Conservation (phyloP, 768 basidiomycete genomes). For the Multifurca ochricompacta region DNA sequence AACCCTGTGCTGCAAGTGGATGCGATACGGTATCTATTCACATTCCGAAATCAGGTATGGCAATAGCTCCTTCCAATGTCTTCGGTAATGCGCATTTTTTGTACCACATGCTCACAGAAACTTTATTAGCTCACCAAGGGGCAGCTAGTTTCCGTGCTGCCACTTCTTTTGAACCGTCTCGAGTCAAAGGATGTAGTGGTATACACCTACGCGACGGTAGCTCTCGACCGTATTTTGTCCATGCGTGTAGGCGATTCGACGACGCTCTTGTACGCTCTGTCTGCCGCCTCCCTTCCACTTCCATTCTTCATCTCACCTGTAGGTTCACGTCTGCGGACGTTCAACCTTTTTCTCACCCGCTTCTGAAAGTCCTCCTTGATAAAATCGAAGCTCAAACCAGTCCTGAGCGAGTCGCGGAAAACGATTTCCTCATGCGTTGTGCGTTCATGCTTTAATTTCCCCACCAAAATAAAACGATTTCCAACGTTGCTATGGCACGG, state of each 20-base stretch:
- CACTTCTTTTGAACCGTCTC: conserved; percentile 77
- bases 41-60: conserved; percentile 89
- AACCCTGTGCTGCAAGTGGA: conserved; percentile 94
- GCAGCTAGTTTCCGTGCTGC: conserved; percentile 86
- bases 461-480: background rate
- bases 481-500: background rate
- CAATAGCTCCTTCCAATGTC: background rate
- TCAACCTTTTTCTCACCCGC: conserved; percentile 66
- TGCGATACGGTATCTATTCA: conserved; percentile 89
- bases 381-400: conserved; percentile 75
- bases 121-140: conserved; percentile 73
- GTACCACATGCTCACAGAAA: background rate
- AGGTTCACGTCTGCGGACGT: conserved; percentile 89
- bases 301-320: background rate
- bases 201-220: conserved; percentile 94
- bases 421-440: conserved; percentile 99
- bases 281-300: background rate
- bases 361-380: conserved; percentile 62
- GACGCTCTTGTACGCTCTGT: conserved; percentile 53
- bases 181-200: conserved; percentile 81
- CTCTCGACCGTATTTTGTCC: conserved; percentile 91
- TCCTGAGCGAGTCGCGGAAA: conserved; percentile 92
- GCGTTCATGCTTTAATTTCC: conserved; percentile 25
- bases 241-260: conserved; percentile 65
- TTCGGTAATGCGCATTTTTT: background rate